Conservation (phyloP, 805 yeast genomes). For the Tetrapisispora namnaoensis region DNA sequence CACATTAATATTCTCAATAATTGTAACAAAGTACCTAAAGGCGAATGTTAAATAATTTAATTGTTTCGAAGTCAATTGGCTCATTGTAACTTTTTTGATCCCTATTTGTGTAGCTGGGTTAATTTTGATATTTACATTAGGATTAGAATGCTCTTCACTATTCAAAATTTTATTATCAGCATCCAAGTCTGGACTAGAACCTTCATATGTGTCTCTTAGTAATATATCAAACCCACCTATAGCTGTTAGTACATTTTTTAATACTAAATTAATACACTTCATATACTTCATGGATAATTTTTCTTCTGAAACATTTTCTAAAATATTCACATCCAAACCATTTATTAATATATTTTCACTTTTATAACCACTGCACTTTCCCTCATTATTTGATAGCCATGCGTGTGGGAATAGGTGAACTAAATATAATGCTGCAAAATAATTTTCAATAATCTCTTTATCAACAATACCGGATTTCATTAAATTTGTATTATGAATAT, state of each 20-base stretch:
- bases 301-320: slow-evolving; percentile 14
- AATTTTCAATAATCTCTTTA: slow-evolving; percentile 26
- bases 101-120: background rate
- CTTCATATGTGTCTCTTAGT: background rate
- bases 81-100: slow-evolving; percentile 4
- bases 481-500: slow-evolving; percentile 17
- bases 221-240: slow-evolving; percentile 25
- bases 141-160: too few relatives aligned
- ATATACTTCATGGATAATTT: slow-evolving; percentile 19
- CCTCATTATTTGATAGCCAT: slow-evolving; percentile 13
- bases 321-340: slow-evolving; percentile 11
- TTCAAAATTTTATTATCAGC: background rate
- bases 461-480: slow-evolving; percentile 19
- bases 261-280: slow-evolving; percentile 20
- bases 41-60: slow-evolving; percentile 31
- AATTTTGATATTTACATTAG: background rate
- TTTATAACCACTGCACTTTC: background rate
- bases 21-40: slow-evolving; percentile 32
- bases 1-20: slow-evolving; percentile 27
- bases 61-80: slow-evolving; percentile 7
- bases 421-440: slow-evolving; percentile 24
- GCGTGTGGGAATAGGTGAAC: slow-evolving; percentile 14
- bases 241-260: slow-evolving; percentile 15
- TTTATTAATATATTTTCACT: slow-evolving; percentile 2
- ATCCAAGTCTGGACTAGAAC: background rate